phyloP scores from a whole-genome alignment of 2,329 filamentous ascomycete species.

The Rachicladosporium sp. region DNA sequence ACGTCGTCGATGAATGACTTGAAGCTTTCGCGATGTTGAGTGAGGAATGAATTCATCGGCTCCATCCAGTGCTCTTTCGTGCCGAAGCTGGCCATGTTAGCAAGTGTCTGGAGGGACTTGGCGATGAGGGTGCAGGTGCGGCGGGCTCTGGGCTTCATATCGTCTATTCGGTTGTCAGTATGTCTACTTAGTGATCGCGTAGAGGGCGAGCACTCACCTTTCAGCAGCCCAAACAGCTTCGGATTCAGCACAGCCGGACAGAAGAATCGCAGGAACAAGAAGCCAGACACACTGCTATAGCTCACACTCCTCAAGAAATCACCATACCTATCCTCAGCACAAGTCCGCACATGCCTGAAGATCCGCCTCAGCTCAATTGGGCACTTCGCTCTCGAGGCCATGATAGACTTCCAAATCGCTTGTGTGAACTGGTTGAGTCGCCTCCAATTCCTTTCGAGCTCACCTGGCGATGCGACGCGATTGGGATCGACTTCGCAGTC shows the following conservation, averaged over 20 bases:
- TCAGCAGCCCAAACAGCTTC: slow-evolving; percentile 78
- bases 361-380: slow-evolving; percentile 73
- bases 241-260: slow-evolving; percentile 93
- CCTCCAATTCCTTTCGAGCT: slow-evolving; percentile 73
- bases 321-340: slow-evolving; percentile 87
- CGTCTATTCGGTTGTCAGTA: slow-evolving; percentile 42
- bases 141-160: slow-evolving; percentile 70
- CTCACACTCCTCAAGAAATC: slow-evolving; percentile 80
- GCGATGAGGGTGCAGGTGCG: slow-evolving; percentile 84
- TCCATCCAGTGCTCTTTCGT: slow-evolving; percentile 99
- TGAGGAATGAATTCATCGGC: slow-evolving; percentile 85
- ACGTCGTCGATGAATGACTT: slow-evolving; percentile 79
- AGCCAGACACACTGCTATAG: slow-evolving; percentile 91
- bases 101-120: slow-evolving; percentile 80
- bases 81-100: slow-evolving; percentile 82
- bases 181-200: neutral
- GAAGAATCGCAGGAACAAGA: slow-evolving; percentile 88
- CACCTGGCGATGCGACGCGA: slow-evolving; percentile 52
- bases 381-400: slow-evolving; percentile 58
- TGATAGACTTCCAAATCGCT: slow-evolving; percentile 75
- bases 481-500: slow-evolving; percentile 94
- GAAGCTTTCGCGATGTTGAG: slow-evolving; percentile 62
- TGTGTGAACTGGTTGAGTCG: slow-evolving; percentile 64
- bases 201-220: slow-evolving; percentile 35
- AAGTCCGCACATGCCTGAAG: slow-evolving; percentile 81